Evolutionary conservation across 768 basidiomycete genomes (phyloP).

Genomic region (Suillus sp.): DNA sequence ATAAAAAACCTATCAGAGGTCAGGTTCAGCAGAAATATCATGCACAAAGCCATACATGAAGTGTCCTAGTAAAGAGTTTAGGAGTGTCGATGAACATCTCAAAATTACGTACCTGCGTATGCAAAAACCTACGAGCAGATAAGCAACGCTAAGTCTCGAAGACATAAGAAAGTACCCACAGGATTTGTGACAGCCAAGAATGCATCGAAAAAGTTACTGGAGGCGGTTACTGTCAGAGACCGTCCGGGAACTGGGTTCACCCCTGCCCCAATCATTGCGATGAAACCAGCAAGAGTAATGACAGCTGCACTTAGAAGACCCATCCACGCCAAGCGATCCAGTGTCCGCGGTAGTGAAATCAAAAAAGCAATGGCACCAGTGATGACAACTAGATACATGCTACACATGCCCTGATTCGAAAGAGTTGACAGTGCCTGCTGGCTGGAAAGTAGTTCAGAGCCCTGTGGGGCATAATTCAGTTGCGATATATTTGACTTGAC

Average conservation of each 20-base stretch:
- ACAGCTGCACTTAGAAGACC: slow-evolving; percentile 44
- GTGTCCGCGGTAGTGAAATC: slow-evolving; percentile 48
- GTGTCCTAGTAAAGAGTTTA: slow-evolving; percentile 38
- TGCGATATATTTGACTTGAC: background rate
- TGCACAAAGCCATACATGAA: slow-evolving; percentile 44
- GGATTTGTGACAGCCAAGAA: slow-evolving; percentile 57
- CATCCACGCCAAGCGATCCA: slow-evolving; percentile 49
- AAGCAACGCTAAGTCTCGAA: background rate
- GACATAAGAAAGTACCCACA: slow-evolving; percentile 31
- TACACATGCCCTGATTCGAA: slow-evolving; percentile 50
- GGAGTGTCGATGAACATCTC: background rate
- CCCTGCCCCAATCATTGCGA: slow-evolving; percentile 55
- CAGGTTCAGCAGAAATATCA: slow-evolving; percentile 5
- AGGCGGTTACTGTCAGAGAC: slow-evolving; percentile 37
- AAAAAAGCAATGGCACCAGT: slow-evolving; percentile 46
- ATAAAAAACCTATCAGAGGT: slow-evolving; percentile 52
- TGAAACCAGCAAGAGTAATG: slow-evolving; percentile 47
- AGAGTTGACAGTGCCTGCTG: slow-evolving; percentile 53
- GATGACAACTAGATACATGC: slow-evolving; percentile 47
- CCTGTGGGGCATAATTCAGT: slow-evolving; percentile 32
- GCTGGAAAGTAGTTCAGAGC: slow-evolving; percentile 50
- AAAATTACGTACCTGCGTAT: slow-evolving; percentile 43
- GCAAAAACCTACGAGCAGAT: slow-evolving; percentile 42
- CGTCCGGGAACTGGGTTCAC: slow-evolving; percentile 46
- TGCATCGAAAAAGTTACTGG: slow-evolving; percentile 47